Conservation (phyloP, 2,329 filamentous ascomycete genomes). For the Triangularia verruculosa region DNA sequence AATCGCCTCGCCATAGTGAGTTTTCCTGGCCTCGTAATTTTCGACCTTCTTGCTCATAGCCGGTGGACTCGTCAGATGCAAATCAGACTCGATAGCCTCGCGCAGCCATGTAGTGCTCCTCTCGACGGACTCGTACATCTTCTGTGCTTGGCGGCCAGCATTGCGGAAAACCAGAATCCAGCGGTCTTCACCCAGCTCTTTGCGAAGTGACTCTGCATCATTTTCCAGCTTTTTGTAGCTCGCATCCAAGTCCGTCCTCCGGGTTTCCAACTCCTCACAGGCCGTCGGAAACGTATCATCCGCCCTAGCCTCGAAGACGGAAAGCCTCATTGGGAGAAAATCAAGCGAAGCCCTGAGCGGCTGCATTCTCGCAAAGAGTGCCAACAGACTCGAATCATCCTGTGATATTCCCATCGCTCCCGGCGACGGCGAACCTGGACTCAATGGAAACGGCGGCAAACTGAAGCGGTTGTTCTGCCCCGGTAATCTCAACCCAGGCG, state of each 20-base stretch:
- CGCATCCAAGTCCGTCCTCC: slow-evolving; percentile 71
- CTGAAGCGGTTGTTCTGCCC: slow-evolving; percentile 64
- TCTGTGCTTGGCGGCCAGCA: slow-evolving; percentile 84
- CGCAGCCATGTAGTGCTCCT: slow-evolving; percentile 79
- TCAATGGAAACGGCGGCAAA: slow-evolving; percentile 61
- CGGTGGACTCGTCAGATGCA: slow-evolving; percentile 69
- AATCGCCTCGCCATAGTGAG: slow-evolving; percentile 90
- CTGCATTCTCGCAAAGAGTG: slow-evolving; percentile 92
- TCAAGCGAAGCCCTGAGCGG: slow-evolving; percentile 88
- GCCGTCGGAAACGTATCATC: slow-evolving; percentile 81
- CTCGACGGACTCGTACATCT: slow-evolving; percentile 95
- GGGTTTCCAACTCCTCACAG: slow-evolving; percentile 80
- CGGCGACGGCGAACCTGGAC: slow-evolving; percentile 54
- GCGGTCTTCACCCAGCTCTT: slow-evolving; percentile 89
- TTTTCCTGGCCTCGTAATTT: slow-evolving; percentile 91
- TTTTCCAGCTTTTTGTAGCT: slow-evolving; percentile 84
- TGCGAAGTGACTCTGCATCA: slow-evolving; percentile 83
- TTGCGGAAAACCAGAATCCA: slow-evolving; percentile 96
- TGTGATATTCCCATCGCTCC: slow-evolving; percentile 57
- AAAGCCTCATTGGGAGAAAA: slow-evolving; percentile 91
- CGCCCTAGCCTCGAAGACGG: slow-evolving; percentile 78
- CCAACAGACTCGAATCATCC: slow-evolving; percentile 84
- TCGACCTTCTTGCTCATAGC: slow-evolving; percentile 79
- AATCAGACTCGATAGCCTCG: slow-evolving; percentile 72
- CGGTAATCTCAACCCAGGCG: slow-evolving; percentile 48